Percentiles rank a stretch among this genome's conserved stretches.
Conservation (phyloP, 1,284 basidiomycete species). For the Cerioporus squamosus region DNA sequence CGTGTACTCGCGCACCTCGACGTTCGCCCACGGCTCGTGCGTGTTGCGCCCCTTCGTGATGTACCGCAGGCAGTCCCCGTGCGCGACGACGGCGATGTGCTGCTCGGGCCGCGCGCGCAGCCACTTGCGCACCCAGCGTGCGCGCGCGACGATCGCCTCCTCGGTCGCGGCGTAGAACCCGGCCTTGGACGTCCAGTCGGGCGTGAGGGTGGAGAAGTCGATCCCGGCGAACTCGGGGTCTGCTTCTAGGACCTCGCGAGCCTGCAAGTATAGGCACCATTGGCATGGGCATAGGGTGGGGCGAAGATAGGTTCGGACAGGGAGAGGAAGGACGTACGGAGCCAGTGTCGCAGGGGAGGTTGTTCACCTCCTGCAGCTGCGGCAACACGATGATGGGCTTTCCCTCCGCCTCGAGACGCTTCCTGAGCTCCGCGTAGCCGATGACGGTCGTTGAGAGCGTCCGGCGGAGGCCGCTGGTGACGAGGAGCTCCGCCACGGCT, state of each 20-base stretch:
- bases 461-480: conserved; percentile 36
- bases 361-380: conserved; percentile 37
- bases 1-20: conserved; percentile 36
- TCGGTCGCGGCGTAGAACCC: conserved; percentile 34
- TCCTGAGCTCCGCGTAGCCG: conserved; percentile 33
- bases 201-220: conserved; percentile 35
- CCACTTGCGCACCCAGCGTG: conserved; percentile 37
- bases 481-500: conserved; percentile 36
- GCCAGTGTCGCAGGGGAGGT: conserved; percentile 36
- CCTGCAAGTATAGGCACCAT: conserved; percentile 13
- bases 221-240: conserved; percentile 38
- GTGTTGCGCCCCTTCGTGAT: conserved; percentile 33
- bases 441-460: conserved; percentile 39
- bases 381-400: conserved; percentile 36
- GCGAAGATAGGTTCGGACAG: background rate
- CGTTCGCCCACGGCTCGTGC: conserved; percentile 35
- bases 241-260: conserved; percentile 34
- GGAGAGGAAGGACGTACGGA: conserved; percentile 27
- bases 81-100: conserved; percentile 38
- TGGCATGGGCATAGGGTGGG: background rate
- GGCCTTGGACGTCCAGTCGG: conserved; percentile 38
- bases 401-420: conserved; percentile 33
- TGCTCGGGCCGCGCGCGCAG: conserved; percentile 36
- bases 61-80: conserved; percentile 36
- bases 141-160: conserved; percentile 31